A percentile compares a stretch with the other conserved stretches of the same genome.
Evolutionary conservation across 768 basidiomycete species (phyloP).

Genomic region (Amanita molliuscula): DNA sequence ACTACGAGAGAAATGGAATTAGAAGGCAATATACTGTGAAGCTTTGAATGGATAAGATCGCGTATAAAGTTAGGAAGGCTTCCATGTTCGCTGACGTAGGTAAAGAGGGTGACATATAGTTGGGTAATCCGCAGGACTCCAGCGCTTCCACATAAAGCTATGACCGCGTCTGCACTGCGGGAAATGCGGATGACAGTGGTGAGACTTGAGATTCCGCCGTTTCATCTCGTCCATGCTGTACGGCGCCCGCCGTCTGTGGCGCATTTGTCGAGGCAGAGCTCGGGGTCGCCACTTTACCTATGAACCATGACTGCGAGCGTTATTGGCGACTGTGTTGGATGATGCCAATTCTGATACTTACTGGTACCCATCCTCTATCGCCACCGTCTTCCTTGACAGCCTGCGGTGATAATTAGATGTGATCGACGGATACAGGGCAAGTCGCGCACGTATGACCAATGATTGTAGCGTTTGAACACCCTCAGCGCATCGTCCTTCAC

Average conservation of each 20-base stretch:
- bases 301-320: conserved; percentile 73
- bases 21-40: not conserved
- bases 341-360: conserved; percentile 22
- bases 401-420: conserved; percentile 24
- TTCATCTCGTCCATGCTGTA: conserved; percentile 23
- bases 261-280: conserved; percentile 31
- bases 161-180: conserved; percentile 29
- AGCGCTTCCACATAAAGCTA: not conserved
- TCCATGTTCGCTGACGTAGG: not conserved
- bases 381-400: conserved; percentile 91
- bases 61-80: conserved; percentile 1
- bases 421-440: conserved; percentile 4
- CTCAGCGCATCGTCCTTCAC: conserved; percentile 81
- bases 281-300: conserved; percentile 58
- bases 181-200: conserved; percentile 81
- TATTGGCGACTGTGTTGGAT: conserved; percentile 4
- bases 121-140: not conserved
- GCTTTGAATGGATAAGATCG: not conserved
- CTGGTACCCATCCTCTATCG: conserved; percentile 94
- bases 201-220: conserved; percentile 46
- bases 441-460: conserved; percentile 81
- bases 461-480: conserved; percentile 97
- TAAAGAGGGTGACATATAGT: not conserved
- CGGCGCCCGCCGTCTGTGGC: conserved; percentile 32
- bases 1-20: not conserved